phyloP scores from a whole-genome alignment of 176 grass and related monocot species.

The Ensete ventricosum region DNA sequence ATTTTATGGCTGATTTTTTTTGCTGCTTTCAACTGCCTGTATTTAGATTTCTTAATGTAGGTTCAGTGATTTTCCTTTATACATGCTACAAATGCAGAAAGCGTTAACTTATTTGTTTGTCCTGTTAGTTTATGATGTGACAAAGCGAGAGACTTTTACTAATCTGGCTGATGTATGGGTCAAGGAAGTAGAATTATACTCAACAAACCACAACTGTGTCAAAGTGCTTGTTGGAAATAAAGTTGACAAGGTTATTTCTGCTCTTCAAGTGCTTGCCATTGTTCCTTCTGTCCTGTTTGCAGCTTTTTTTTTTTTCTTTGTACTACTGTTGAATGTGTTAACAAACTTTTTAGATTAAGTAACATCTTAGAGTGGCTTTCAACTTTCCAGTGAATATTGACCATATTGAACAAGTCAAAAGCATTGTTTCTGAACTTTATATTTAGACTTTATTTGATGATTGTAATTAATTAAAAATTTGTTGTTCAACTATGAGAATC shows the following conservation, averaged over 20 bases:
- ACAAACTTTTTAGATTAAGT: neutral
- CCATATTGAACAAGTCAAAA: too few species aligned
- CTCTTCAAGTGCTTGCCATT: neutral
- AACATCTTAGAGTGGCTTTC: neutral
- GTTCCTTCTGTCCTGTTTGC: neutral
- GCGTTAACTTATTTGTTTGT: constrained; percentile 14
- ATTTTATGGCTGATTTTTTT: too few species aligned
- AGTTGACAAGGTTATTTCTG: constrained; percentile 74
- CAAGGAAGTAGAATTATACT: constrained; percentile 88
- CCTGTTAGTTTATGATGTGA: constrained; percentile 91
- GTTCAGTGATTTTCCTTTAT: neutral
- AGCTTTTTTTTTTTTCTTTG: neutral
- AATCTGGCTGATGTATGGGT: constrained; percentile 91
- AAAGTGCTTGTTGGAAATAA: constrained; percentile 98
- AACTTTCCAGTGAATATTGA: neutral
- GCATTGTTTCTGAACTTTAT: neutral
- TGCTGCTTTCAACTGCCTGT: neutral
- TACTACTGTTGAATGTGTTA: neutral
- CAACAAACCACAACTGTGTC: constrained; percentile 64
- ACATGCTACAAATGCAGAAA: neutral
- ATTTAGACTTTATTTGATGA: neutral
- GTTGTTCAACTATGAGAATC: too few species aligned
- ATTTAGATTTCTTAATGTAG: neutral
- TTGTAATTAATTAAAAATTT: neutral
- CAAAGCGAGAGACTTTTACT: constrained; percentile 74